Conservation (phyloP, 768 basidiomycete species). For the Tremella fuciformis region DNA sequence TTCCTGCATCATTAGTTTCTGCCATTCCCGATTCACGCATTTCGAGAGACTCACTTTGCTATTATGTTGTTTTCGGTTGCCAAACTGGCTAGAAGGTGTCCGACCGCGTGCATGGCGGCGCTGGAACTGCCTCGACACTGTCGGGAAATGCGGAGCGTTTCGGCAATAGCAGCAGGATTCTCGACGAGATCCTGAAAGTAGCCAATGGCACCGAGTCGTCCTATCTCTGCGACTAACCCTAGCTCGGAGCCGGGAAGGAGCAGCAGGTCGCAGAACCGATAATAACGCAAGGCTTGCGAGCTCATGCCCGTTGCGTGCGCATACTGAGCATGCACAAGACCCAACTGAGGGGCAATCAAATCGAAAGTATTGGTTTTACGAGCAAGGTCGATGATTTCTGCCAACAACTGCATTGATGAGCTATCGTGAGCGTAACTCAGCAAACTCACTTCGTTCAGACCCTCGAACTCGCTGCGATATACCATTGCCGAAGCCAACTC, state of each 20-base stretch:
- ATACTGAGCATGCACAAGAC: constrained; percentile 32
- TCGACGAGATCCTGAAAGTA: background rate
- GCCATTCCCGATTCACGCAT: too few species aligned
- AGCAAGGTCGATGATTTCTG: constrained; percentile 10
- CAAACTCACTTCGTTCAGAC: constrained; percentile 24
- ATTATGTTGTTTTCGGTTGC: constrained; percentile 25
- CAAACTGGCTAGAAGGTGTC: constrained; percentile 32
- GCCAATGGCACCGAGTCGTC: constrained; percentile 17
- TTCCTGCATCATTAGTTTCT: constrained; percentile 23
- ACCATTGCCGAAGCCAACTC: constrained; percentile 30
- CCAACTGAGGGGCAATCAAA: constrained; percentile 30
- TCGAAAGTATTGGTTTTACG: constrained; percentile 21
- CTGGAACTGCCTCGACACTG: constrained; percentile 24
- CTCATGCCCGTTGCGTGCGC: constrained; percentile 29
- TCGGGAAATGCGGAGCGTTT: too few species aligned
- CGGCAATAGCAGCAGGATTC: too few species aligned
- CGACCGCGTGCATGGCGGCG: constrained; percentile 24
- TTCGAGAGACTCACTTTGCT: constrained; percentile 32
- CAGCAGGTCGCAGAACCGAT: constrained; percentile 18
- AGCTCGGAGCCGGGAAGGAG: constrained; percentile 30
- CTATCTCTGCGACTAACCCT: constrained; percentile 27
- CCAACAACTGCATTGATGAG: constrained; percentile 8
- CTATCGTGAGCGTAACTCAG: background rate
- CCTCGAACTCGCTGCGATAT: constrained; percentile 23
- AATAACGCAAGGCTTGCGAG: constrained; percentile 23